A percentile compares a stretch with the other conserved stretches of the same genome.
Conservation (phyloP, 192 early-diverging fungal species). For the Chytriomyces sp. region DNA sequence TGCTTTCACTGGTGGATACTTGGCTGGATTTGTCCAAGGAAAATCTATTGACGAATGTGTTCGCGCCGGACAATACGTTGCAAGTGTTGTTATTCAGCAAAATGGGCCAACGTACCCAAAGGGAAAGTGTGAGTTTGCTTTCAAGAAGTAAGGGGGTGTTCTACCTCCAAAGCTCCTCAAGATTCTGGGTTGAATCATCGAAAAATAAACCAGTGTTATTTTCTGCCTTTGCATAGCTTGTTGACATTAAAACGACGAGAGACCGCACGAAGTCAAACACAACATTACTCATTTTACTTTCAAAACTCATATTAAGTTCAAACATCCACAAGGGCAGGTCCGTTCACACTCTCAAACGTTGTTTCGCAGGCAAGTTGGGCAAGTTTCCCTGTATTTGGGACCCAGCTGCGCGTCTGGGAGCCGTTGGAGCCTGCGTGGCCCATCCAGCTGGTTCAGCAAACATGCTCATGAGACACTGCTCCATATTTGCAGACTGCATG, state of each 20-base stretch:
- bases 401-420: background rate
- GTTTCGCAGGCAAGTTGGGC: background rate
- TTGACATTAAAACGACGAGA: background rate
- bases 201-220: background rate
- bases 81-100: conserved; percentile 80
- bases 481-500: background rate
- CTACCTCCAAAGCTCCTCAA: no score
- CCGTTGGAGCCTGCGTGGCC: background rate
- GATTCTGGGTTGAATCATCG: background rate
- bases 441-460: background rate
- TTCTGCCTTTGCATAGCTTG: background rate
- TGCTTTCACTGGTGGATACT: conserved; percentile 93
- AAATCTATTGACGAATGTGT: conserved; percentile 69
- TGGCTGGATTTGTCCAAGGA: conserved; percentile 82
- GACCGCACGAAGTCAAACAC: background rate
- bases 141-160: conserved; percentile 1
- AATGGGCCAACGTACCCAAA: conserved; percentile 60
- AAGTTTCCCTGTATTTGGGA: background rate
- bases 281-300: background rate
- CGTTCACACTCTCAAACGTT: background rate
- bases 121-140: conserved; percentile 25
- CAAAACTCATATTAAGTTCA: no score
- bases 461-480: background rate
- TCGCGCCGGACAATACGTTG: conserved; percentile 90
- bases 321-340: background rate